These are phyloP conservation scores for Aspergillus terreus DNA, from an alignment of 2,329 filamentous ascomycete genomes.

Conservation along the genomic window DNA sequence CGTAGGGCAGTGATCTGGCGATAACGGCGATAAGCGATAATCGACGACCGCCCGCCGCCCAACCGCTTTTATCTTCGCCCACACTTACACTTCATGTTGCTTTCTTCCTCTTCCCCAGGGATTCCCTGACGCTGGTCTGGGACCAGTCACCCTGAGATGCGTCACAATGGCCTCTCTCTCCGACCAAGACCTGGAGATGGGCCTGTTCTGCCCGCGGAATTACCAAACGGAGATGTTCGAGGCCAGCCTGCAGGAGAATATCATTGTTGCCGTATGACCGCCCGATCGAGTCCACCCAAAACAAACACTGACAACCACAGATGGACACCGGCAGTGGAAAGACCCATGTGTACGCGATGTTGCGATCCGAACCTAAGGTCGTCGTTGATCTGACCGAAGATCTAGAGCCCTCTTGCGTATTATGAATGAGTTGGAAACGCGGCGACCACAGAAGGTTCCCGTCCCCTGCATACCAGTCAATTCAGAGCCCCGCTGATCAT, in stretches of 20 bases:
- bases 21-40: no score
- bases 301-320: constrained; percentile 34
- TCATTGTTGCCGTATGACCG: constrained; percentile 62
- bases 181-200: constrained; percentile 4
- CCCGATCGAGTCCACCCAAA: no score
- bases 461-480: not conserved
- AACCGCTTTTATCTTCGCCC: no score
- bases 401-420: constrained; percentile 65
- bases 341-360: constrained; percentile 63
- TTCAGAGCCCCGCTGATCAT: not conserved
- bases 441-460: constrained; percentile 52
- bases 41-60: no score
- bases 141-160: no score
- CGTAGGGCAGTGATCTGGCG: no score
- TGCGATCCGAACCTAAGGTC: not conserved
- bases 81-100: no score
- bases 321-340: constrained; percentile 81
- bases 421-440: constrained; percentile 58
- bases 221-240: constrained; percentile 77
- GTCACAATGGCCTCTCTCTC: constrained; percentile 8
- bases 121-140: no score
- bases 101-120: no score
- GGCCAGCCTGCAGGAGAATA: constrained; percentile 63
- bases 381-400: constrained; percentile 1
- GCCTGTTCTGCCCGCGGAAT: constrained; percentile 40